Conservation (phyloP, 768 basidiomycete species). For the Rickenella mellea region DNA sequence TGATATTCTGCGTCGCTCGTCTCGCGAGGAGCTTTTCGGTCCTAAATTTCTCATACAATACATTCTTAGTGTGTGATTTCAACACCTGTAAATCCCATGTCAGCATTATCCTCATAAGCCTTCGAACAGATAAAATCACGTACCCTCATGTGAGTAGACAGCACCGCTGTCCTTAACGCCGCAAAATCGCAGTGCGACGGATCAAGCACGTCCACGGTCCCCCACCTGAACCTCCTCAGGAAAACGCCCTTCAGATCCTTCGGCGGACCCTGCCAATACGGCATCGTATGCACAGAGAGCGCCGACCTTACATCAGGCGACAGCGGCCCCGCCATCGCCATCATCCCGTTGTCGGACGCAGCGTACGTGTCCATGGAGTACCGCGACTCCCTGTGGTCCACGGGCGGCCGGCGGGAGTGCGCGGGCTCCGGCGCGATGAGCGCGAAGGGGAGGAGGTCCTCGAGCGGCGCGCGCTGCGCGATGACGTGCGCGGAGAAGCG, state of each 20-base stretch:
- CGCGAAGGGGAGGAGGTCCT: conserved; percentile 62
- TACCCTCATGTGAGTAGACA: conserved; percentile 83
- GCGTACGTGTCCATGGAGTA: conserved; percentile 13
- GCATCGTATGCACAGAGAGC: conserved; percentile 15
- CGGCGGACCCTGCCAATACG: conserved; percentile 45
- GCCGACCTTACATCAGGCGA: conserved; percentile 23
- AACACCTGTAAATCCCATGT: conserved; percentile 41
- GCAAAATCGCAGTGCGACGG: conserved; percentile 85
- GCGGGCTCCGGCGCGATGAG: conserved; percentile 64
- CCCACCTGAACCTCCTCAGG: conserved; percentile 78
- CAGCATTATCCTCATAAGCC: background rate
- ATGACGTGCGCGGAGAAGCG: conserved; percentile 68
- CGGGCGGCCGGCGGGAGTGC: conserved; percentile 24
- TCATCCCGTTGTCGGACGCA: conserved; percentile 17
- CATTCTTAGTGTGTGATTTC: conserved; percentile 77
- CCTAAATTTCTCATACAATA: conserved; percentile 87
- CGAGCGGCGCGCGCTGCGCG: conserved; percentile 44
- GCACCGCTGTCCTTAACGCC: conserved; percentile 70
- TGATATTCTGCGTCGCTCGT: conserved; percentile 72
- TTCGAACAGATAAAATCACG: conserved; percentile 13
- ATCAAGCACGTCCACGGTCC: conserved; percentile 77
- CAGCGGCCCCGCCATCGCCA: conserved; percentile 20
- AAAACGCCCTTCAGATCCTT: conserved; percentile 69
- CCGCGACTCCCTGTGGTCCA: conserved; percentile 14
- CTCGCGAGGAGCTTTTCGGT: conserved; percentile 85